Percentiles rank a stretch among this genome's conserved stretches.
Conservation (phyloP, 73 alveolate species). For the Paramecium primaurelia region DNA sequence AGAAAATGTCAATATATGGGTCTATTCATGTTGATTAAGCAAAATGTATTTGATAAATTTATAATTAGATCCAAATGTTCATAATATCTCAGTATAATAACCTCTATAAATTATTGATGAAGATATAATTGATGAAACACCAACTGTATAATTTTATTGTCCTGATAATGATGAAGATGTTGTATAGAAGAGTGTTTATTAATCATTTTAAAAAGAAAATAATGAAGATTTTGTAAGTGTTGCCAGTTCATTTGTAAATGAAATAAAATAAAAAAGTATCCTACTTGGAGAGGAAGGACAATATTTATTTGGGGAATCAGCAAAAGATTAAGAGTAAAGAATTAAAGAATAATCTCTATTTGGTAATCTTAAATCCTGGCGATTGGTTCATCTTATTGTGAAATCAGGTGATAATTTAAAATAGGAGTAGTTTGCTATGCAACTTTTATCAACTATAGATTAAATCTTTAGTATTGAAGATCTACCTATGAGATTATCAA, state of each 20-base stretch:
- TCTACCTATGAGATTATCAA: conserved; percentile 68
- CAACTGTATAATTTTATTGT: not conserved
- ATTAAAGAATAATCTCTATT: conserved; percentile 23
- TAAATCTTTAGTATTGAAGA: conserved; percentile 72
- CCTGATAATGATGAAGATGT: not conserved
- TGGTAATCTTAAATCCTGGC: conserved; percentile 57
- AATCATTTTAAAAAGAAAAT: not conserved
- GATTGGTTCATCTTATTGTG: conserved; percentile 53
- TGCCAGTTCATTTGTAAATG: not conserved
- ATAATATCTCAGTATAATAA: not conserved
- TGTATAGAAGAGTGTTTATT: not conserved
- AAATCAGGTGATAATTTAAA: conserved; percentile 71
- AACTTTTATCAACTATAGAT: conserved; percentile 70
- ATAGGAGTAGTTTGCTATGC: conserved; percentile 77
- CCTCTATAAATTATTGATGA: conserved; percentile 16
- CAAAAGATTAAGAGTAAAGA: conserved; percentile 40
- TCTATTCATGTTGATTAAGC: not conserved
- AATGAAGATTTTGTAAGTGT: not conserved
- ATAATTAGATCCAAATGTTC: not conserved
- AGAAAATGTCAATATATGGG: not conserved
- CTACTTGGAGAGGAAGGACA: not conserved
- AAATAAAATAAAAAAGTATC: not conserved
- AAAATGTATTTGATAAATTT: not conserved
- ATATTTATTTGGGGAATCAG: conserved; percentile 50
- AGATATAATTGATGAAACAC: conserved; percentile 11